These are phyloP conservation scores for Withania somnifera DNA, from an alignment of 305 asterid species.

Conservation along the genomic window DNA sequence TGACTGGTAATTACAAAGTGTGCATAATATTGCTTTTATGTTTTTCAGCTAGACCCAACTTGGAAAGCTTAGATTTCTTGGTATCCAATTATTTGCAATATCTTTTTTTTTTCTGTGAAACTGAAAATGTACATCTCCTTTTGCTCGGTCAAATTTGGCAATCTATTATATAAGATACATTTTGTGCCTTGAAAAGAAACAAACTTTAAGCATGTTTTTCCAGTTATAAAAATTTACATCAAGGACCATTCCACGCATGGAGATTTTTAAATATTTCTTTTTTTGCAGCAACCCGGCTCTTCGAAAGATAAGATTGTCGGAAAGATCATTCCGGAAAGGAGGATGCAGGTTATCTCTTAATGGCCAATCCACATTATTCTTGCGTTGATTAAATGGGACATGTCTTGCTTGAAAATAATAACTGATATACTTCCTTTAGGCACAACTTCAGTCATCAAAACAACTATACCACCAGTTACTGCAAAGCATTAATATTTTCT, in stretches of 20 bases:
- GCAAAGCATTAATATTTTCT: neutral
- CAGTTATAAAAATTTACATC: neutral
- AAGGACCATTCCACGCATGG: neutral
- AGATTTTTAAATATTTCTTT: neutral
- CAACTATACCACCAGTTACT: neutral
- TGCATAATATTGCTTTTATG: neutral
- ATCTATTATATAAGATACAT: neutral
- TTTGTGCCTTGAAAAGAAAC: neutral
- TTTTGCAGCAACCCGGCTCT: constrained; percentile 67
- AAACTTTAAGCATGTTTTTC: neutral
- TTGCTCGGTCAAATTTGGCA: neutral
- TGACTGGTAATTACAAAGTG: neutral
- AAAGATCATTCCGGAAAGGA: constrained; percentile 46
- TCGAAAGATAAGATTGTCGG: constrained; percentile 47
- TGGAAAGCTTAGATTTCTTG: neutral
- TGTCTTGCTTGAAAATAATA: neutral
- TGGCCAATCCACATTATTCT: neutral
- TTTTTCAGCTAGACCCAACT: neutral
- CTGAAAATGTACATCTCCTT: too few species aligned
- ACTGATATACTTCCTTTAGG: neutral
- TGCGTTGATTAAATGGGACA: neutral
- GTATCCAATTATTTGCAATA: neutral
- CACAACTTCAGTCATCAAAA: neutral
- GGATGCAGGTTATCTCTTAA: constrained; percentile 44
- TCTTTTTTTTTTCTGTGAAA: neutral